Percentiles rank a stretch among this genome's conserved stretches.
These are phyloP conservation scores for Silene noctiflora DNA, from an alignment of 179 eudicot genomes.

Conservation along the genomic window DNA sequence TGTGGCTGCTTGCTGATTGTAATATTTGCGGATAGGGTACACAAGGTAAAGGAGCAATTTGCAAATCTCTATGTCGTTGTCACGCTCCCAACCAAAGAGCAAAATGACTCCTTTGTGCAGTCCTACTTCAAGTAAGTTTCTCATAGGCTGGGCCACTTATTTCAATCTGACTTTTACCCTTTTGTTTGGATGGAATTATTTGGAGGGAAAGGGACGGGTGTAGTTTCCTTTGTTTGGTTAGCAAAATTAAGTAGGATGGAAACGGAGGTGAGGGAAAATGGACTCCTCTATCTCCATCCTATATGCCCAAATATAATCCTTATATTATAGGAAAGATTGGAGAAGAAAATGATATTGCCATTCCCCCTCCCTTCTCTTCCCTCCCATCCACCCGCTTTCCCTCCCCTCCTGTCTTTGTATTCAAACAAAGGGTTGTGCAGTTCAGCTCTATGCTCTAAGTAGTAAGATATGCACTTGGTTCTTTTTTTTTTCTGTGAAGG, in stretches of 20 bases:
- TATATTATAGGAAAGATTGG: background rate
- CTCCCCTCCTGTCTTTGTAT: background rate
- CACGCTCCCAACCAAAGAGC: constrained; percentile 71
- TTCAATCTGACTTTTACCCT: background rate
- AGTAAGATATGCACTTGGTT: constrained; percentile 9
- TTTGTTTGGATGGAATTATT: background rate
- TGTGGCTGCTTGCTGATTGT: constrained; percentile 2
- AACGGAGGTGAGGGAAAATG: background rate
- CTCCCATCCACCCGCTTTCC: background rate
- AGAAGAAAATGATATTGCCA: background rate
- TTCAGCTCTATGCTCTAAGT: background rate
- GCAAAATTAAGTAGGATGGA: background rate
- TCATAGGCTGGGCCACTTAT: background rate
- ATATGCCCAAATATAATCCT: background rate
- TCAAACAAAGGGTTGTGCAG: background rate
- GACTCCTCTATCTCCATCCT: background rate
- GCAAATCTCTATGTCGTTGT: constrained; percentile 79
- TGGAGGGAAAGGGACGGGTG: background rate
- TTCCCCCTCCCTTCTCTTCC: background rate
- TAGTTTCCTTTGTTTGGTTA: background rate
- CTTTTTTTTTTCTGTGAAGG: constrained; percentile 37
- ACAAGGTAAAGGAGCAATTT: constrained; percentile 77
- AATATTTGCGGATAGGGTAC: constrained; percentile 43
- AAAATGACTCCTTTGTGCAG: constrained; percentile 59
- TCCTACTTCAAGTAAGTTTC: constrained; percentile 66